Conservation (phyloP, 768 basidiomycete species). For the Podaxis sp. region DNA sequence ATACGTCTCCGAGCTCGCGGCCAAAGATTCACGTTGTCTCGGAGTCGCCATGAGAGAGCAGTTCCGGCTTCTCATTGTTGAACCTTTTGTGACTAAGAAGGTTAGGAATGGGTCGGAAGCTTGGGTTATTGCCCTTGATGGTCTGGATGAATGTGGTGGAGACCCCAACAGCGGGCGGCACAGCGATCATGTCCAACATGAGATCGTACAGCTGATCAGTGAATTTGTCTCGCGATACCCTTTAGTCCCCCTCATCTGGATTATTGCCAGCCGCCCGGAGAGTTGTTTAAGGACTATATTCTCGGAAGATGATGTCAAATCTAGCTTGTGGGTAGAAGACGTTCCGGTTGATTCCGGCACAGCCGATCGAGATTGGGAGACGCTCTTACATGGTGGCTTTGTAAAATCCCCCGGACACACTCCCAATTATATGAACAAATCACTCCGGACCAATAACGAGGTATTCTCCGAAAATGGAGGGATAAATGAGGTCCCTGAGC, state of each 20-base stretch:
- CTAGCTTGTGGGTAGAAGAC: constrained; percentile 1
- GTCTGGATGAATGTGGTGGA: too few relatives aligned
- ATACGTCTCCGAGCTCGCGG: constrained; percentile 9
- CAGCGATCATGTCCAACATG: constrained; percentile 10
- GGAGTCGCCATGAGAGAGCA: constrained; percentile 11
- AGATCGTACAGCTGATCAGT: constrained; percentile 14
- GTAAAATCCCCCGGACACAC: constrained; percentile 7
- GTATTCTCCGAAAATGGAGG: background rate
- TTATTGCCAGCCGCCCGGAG: constrained; percentile 26
- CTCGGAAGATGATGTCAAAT: background rate
- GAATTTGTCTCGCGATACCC: background rate
- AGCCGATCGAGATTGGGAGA: constrained; percentile 15
- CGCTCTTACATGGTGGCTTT: constrained; percentile 13
- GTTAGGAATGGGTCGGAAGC: background rate
- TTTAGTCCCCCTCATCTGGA: constrained; percentile 2
- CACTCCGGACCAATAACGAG: constrained; percentile 14
- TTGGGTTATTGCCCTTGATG: constrained; percentile 12
- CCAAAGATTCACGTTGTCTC: background rate
- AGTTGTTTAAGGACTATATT: constrained; percentile 16
- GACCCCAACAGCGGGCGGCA: background rate
- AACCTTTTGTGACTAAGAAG: constrained; percentile 6
- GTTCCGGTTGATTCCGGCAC: constrained; percentile 11
- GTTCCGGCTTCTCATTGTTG: constrained; percentile 11
- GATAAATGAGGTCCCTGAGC: too few relatives aligned
- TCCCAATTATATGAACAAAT: background rate